These are phyloP conservation scores for Monosporascus sp. DNA, from an alignment of 2,329 filamentous ascomycete species.

Conservation along the genomic window DNA sequence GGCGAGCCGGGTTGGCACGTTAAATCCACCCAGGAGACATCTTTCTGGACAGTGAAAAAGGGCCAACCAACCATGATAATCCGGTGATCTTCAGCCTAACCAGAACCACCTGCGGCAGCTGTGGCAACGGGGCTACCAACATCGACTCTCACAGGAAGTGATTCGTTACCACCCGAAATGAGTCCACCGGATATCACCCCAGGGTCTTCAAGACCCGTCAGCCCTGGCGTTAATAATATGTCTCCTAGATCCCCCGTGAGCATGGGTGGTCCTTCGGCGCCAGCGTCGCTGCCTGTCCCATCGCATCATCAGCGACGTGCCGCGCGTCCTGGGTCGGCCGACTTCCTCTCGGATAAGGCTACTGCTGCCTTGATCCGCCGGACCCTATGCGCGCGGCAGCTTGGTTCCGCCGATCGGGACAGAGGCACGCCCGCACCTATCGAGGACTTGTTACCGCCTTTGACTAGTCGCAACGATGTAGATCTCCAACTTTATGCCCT, in stretches of 20 bases:
- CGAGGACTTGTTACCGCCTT: constrained; percentile 77
- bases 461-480: constrained; percentile 91
- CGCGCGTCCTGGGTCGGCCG: constrained; percentile 31
- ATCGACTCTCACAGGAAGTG: too few relatives aligned
- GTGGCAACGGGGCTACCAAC: too few relatives aligned
- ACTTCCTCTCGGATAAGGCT: constrained; percentile 69
- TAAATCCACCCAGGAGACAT: too few relatives aligned
- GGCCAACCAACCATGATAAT: too few relatives aligned
- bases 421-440: constrained; percentile 54
- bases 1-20: too few relatives aligned
- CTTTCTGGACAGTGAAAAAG: too few relatives aligned
- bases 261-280: constrained; percentile 6
- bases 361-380: constrained; percentile 78
- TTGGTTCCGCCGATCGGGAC: constrained; percentile 46
- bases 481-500: constrained; percentile 92
- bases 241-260: constrained; percentile 2
- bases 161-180: too few relatives aligned
- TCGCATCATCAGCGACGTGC: constrained; percentile 26
- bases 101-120: too few relatives aligned
- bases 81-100: too few relatives aligned
- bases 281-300: constrained; percentile 20
- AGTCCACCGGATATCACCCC: too few relatives aligned
- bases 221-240: not conserved
- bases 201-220: not conserved
- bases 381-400: constrained; percentile 71